Percentiles rank a stretch among this genome's conserved stretches.
These are phyloP conservation scores for Gamarada debralockiae DNA, from an alignment of 495 filamentous ascomycete genomes.

Conservation along the genomic window DNA sequence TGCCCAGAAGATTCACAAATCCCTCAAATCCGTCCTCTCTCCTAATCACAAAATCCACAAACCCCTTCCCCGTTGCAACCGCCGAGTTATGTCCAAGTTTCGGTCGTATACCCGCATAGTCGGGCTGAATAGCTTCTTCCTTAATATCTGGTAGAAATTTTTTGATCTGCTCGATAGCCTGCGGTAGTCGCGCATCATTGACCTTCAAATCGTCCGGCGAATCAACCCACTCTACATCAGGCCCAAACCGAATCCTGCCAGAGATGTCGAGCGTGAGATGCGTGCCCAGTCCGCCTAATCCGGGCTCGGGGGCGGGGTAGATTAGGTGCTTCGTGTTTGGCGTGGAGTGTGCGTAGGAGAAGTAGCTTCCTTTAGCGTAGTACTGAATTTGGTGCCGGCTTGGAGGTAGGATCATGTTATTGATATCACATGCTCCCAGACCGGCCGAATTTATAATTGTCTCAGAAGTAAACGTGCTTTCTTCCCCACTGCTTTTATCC, in stretches of 20 bases:
- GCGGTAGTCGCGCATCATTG: conserved; percentile 52
- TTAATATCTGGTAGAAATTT: conserved; percentile 75
- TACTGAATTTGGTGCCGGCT: conserved; percentile 52
- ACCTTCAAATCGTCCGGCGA: conserved; percentile 44
- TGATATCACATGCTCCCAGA: conserved; percentile 67
- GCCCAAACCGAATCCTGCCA: conserved; percentile 85
- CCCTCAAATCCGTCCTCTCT: conserved; percentile 77
- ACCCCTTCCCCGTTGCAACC: conserved; percentile 57
- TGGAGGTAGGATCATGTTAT: conserved; percentile 74
- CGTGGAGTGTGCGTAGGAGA: conserved; percentile 65
- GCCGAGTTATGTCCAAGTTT: conserved; percentile 65
- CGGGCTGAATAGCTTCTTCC: conserved; percentile 60
- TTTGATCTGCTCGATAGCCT: conserved; percentile 69
- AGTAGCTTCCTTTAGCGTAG: conserved; percentile 96
- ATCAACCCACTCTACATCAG: conserved; percentile 91
- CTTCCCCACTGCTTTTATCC: conserved; percentile 37
- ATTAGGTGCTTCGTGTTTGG: conserved; percentile 73
- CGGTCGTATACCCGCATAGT: conserved; percentile 89
- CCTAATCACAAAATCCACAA: conserved; percentile 81
- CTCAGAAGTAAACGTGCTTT: conserved; percentile 61
- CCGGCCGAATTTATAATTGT: conserved; percentile 85
- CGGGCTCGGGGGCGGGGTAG: conserved; percentile 80
- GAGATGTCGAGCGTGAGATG: conserved; percentile 90
- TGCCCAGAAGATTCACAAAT: conserved; percentile 90
- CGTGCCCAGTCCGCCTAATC: conserved; percentile 82